Evolutionary conservation across 176 grass and related monocot genomes (phyloP).

Genomic region (Melocanna baccifera): DNA sequence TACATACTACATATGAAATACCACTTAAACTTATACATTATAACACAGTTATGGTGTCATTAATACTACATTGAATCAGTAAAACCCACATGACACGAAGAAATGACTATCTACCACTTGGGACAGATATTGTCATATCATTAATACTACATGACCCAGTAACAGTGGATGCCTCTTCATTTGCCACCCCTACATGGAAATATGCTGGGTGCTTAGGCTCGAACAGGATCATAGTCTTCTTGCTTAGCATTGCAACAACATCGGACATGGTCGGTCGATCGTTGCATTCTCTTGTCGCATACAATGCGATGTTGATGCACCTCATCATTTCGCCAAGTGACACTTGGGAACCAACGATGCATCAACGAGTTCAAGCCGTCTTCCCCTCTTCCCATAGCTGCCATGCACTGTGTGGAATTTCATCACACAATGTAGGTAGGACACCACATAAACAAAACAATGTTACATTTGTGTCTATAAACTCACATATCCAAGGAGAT

Average conservation of each 20-base stretch:
- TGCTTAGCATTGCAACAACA: background rate
- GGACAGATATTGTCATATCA: no score
- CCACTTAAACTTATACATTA: background rate
- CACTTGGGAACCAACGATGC: background rate
- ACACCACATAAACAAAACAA: background rate
- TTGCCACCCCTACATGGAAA: background rate
- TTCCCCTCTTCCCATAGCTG: background rate
- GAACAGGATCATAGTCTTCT: background rate
- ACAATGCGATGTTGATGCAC: no score
- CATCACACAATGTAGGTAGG: background rate
- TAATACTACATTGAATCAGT: background rate
- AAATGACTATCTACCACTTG: background rate
- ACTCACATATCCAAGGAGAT: no score
- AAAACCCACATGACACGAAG: background rate
- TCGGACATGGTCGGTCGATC: slow-evolving; percentile 1
- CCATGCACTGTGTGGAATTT: background rate
- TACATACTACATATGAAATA: background rate
- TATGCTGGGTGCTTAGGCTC: background rate
- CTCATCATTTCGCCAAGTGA: background rate
- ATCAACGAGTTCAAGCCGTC: background rate
- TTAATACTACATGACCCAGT: no score
- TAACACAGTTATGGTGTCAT: background rate
- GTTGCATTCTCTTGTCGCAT: background rate
- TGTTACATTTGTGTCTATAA: no score
- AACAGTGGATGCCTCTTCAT: background rate